These are phyloP conservation scores for Xylariaceae sp. DNA, from an alignment of 2,329 filamentous ascomycete species.

Conservation along the genomic window DNA sequence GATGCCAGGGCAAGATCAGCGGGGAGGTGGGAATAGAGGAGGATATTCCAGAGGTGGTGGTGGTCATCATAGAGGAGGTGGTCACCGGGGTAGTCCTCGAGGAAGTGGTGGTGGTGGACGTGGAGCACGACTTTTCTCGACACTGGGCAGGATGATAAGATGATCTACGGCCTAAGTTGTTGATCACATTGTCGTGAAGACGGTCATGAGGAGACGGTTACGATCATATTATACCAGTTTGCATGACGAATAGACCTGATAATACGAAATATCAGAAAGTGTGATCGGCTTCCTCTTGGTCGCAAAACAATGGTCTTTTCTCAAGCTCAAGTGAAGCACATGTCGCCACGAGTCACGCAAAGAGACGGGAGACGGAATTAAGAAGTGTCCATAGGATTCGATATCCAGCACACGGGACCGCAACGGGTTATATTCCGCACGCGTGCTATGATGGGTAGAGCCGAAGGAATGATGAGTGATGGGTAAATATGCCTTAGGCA, in stretches of 20 bases:
- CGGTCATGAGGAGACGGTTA: too few species aligned
- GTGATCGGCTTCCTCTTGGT: background rate
- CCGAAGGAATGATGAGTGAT: slow-evolving; percentile 6
- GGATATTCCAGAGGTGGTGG: too few species aligned
- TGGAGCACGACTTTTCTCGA: background rate
- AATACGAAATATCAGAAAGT: background rate
- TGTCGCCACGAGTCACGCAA: slow-evolving; percentile 40
- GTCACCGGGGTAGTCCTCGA: too few species aligned
- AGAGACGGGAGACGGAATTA: slow-evolving; percentile 43
- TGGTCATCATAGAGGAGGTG: too few species aligned
- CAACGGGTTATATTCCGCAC: slow-evolving; percentile 39
- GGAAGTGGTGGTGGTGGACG: background rate
- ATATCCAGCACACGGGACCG: slow-evolving; percentile 49
- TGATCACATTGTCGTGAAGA: too few species aligned
- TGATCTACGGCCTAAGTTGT: background rate
- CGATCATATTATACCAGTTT: too few species aligned
- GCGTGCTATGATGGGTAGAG: slow-evolving; percentile 49
- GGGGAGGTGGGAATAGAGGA: slow-evolving; percentile 1
- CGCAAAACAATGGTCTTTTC: slow-evolving; percentile 28
- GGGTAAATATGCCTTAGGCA: slow-evolving; percentile 1
- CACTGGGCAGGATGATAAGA: background rate
- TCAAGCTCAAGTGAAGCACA: slow-evolving; percentile 22
- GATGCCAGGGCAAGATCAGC: slow-evolving; percentile 18
- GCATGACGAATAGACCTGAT: too few species aligned
- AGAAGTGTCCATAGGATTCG: slow-evolving; percentile 34